Percentiles rank a stretch among this genome's conserved stretches.
phyloP scores from a whole-genome alignment of 805 yeast species.

The Barnettozyma vustinii region DNA sequence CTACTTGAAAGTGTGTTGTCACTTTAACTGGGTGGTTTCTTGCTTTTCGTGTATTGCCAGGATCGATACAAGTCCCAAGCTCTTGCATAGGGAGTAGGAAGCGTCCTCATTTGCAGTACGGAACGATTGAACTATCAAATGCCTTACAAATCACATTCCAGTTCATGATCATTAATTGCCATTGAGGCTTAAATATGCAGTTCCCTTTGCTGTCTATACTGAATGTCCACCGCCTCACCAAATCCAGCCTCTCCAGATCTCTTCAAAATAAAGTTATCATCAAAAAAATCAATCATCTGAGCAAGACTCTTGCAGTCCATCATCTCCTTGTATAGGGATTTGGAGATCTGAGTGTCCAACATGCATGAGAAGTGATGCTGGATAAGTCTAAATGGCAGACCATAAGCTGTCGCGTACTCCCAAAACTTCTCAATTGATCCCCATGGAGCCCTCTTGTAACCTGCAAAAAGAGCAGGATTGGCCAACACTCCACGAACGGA shows the following conservation, averaged over 20 bases:
- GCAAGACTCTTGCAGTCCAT: slow-evolving; percentile 54
- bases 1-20: no score
- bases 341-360: slow-evolving; percentile 54
- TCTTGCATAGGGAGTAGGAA: no score
- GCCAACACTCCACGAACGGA: slow-evolving; percentile 83
- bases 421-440: slow-evolving; percentile 79
- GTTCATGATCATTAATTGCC: not conserved
- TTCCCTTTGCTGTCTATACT: slow-evolving; percentile 29
- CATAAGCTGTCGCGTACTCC: slow-evolving; percentile 73
- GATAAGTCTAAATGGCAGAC: slow-evolving; percentile 74
- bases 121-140: no score
- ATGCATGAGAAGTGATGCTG: slow-evolving; percentile 90
- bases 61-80: not conserved
- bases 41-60: no score
- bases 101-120: no score
- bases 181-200: slow-evolving; percentile 23
- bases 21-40: no score
- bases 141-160: not conserved
- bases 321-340: slow-evolving; percentile 49
- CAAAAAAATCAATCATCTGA: slow-evolving; percentile 81
- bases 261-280: slow-evolving; percentile 56
- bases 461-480: slow-evolving; percentile 87
- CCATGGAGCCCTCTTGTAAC: slow-evolving; percentile 78
- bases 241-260: slow-evolving; percentile 67
- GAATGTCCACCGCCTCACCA: slow-evolving; percentile 47